Percentiles rank a stretch among this genome's conserved stretches.
These are phyloP conservation scores for Chlorella sorokiniana DNA, from an alignment of 139 green algal species.

Conservation along the genomic window DNA sequence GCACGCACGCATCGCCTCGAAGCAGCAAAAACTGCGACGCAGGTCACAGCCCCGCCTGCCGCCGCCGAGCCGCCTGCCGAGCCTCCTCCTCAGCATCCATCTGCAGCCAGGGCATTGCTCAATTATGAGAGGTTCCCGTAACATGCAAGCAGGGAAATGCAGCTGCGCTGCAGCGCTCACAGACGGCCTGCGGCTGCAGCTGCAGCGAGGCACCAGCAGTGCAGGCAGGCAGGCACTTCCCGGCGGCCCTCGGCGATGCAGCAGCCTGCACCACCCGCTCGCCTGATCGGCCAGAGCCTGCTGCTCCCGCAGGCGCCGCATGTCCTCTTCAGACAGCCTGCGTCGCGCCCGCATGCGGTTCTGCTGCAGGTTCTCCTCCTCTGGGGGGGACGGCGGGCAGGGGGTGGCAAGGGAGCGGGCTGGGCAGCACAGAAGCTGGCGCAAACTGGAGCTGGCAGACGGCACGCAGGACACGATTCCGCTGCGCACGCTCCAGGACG, in stretches of 20 bases:
- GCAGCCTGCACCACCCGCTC: background rate
- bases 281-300: constrained; percentile 42
- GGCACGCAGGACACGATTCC: too few relatives aligned
- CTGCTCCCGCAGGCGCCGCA: constrained; percentile 32
- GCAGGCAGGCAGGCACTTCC: background rate
- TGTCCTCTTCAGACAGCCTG: constrained; percentile 52
- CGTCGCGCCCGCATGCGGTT: constrained; percentile 36
- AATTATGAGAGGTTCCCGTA: background rate
- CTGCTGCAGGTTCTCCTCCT: constrained; percentile 54
- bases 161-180: background rate
- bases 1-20: background rate
- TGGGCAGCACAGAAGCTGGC: background rate
- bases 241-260: background rate
- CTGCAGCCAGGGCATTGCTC: background rate
- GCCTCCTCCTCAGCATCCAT: constrained; percentile 29
- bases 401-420: background rate
- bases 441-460: too few relatives aligned
- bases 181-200: too few relatives aligned
- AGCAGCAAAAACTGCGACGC: background rate
- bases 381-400: constrained; percentile 2
- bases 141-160: constrained; percentile 1
- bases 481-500: too few relatives aligned
- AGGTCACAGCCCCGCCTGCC: background rate
- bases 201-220: background rate
- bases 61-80: background rate